phyloP scores from a whole-genome alignment of 1,139 yeast species.

The Scheffersomyces cryptocercus region DNA sequence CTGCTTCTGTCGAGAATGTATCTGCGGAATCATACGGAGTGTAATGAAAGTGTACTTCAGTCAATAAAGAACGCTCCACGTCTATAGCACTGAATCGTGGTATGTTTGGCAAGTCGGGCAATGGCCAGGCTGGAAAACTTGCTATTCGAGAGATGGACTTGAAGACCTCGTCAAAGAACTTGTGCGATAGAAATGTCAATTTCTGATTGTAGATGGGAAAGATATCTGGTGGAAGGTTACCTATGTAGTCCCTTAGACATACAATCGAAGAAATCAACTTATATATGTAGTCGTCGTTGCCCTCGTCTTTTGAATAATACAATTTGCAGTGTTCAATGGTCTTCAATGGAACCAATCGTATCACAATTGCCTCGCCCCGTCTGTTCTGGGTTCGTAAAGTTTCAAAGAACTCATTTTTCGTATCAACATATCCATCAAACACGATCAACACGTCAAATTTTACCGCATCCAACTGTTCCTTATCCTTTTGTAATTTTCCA shows the following conservation, averaged over 20 bases:
- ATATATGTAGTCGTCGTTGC: conserved; percentile 52
- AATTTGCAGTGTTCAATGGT: conserved; percentile 76
- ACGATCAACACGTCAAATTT: conserved; percentile 65
- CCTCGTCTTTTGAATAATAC: conserved; percentile 24
- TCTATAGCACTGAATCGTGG: conserved; percentile 66
- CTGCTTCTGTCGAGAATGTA: conserved; percentile 8
- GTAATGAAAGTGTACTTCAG: conserved; percentile 71
- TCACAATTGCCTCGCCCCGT: conserved; percentile 49
- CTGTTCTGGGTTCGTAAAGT: conserved; percentile 35
- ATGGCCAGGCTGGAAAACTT: conserved; percentile 61
- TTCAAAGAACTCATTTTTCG: conserved; percentile 28
- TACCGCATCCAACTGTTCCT: conserved; percentile 21
- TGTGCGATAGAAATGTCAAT: conserved; percentile 56
- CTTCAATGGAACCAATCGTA: conserved; percentile 73
- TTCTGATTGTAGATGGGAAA: conserved; percentile 74
- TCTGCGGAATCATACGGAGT: conserved; percentile 55
- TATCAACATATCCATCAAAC: conserved; percentile 69
- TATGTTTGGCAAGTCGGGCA: conserved; percentile 70
- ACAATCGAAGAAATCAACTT: conserved; percentile 81
- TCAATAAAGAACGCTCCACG: conserved; percentile 75
- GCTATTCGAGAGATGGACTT: conserved; percentile 19
- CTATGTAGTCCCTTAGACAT: conserved; percentile 80
- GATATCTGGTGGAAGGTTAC: conserved; percentile 77
- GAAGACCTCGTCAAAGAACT: conserved; percentile 54
- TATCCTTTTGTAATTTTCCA: conserved; percentile 32